A percentile compares a stretch with the other conserved stretches of the same genome.
These are phyloP conservation scores for Pulchroboletus neoregius DNA, from an alignment of 1,284 basidiomycete species.

Conservation along the genomic window DNA sequence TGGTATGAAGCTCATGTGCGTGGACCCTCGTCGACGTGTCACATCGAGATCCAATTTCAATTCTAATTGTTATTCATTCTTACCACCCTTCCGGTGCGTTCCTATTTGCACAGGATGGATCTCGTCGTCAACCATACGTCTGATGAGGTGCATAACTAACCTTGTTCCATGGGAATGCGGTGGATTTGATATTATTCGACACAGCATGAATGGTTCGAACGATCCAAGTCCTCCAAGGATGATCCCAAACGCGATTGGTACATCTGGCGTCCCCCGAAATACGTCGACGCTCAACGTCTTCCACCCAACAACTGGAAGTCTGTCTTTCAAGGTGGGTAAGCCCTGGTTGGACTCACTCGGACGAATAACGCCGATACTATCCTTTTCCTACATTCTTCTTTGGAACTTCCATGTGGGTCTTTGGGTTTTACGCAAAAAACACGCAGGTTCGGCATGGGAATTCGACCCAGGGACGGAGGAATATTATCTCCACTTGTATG, in stretches of 20 bases:
- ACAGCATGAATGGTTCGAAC: constrained; percentile 71
- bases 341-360: neutral
- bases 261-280: constrained; percentile 65
- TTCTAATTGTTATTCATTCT: constrained; percentile 4
- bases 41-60: constrained; percentile 12
- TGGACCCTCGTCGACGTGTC: constrained; percentile 12
- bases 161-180: neutral
- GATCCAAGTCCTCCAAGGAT: constrained; percentile 56
- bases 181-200: neutral
- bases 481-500: constrained; percentile 74
- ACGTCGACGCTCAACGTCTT: constrained; percentile 47
- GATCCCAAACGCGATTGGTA: constrained; percentile 72
- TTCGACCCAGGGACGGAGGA: constrained; percentile 66
- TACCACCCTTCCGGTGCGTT: constrained; percentile 2
- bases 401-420: constrained; percentile 1
- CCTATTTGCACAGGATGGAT: constrained; percentile 52
- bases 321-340: constrained; percentile 53
- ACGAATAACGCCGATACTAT: neutral
- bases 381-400: neutral
- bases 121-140: constrained; percentile 81
- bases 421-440: constrained; percentile 3
- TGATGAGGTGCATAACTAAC: constrained; percentile 46
- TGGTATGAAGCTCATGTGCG: constrained; percentile 69
- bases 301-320: constrained; percentile 76
- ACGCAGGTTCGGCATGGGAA: constrained; percentile 69